These are phyloP conservation scores for Cercophora sp. DNA, from an alignment of 495 filamentous ascomycete species.

Conservation along the genomic window DNA sequence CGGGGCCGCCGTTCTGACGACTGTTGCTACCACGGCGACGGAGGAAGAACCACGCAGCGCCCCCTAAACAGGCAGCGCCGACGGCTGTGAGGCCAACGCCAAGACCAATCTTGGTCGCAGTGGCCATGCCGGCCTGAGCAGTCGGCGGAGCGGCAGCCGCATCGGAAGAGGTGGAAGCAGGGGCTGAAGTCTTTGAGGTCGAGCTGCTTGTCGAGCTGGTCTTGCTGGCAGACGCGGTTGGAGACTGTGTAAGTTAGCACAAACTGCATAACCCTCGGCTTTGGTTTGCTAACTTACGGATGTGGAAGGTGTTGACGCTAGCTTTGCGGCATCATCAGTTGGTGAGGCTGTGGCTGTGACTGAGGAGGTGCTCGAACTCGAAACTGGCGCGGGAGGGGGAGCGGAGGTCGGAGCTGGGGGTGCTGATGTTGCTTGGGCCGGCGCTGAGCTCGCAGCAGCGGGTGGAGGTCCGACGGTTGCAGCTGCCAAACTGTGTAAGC, in stretches of 20 bases:
- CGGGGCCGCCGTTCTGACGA: constrained; percentile 23
- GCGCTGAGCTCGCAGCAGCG: constrained; percentile 14
- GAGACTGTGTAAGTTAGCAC: neutral
- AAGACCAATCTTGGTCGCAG: constrained; percentile 41
- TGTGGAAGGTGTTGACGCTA: neutral
- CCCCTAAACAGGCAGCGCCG: constrained; percentile 25
- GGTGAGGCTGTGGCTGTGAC: neutral
- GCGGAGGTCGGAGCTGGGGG: constrained; percentile 7
- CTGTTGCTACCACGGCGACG: too few species aligned
- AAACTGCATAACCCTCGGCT: neutral
- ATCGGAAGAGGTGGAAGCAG: constrained; percentile 12
- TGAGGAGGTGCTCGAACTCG: constrained; percentile 1
- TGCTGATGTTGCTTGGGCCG: constrained; percentile 13
- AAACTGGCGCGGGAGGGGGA: neutral
- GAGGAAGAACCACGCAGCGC: constrained; percentile 26
- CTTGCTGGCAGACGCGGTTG: constrained; percentile 7
- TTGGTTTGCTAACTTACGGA: neutral
- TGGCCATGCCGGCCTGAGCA: constrained; percentile 20
- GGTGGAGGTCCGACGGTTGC: constrained; percentile 12
- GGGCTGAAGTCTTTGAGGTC: neutral
- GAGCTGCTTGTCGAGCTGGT: constrained; percentile 9
- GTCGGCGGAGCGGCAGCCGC: constrained; percentile 14
- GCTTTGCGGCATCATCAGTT: neutral
- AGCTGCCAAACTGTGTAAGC: too few species aligned
- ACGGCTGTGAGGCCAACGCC: constrained; percentile 37